Evolutionary conservation across 805 yeast species (phyloP).

Genomic region (Nakazawaea anatomiae): DNA sequence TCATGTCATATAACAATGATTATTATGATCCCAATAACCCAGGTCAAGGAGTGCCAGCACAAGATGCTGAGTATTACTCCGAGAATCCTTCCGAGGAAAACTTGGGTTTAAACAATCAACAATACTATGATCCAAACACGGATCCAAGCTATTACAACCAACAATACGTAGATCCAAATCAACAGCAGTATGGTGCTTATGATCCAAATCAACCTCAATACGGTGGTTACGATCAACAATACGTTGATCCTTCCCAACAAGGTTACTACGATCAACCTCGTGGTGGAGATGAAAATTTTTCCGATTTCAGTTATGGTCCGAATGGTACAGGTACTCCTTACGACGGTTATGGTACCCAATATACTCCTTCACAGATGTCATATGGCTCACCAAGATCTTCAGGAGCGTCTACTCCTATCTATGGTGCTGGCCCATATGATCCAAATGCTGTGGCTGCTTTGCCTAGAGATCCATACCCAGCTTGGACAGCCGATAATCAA

Average conservation of each 20-base stretch:
- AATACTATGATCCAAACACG: conserved; percentile 21
- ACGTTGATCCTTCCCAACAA: conserved; percentile 26
- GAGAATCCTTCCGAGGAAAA: not conserved
- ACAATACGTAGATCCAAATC: conserved; percentile 14
- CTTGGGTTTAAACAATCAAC: conserved; percentile 8
- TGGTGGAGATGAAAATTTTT: conserved; percentile 43
- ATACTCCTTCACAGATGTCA: conserved; percentile 83
- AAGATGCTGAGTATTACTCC: not conserved
- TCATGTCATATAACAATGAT: conserved; percentile 58
- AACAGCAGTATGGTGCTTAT: conserved; percentile 21
- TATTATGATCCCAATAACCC: conserved; percentile 37
- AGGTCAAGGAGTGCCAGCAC: conserved; percentile 5
- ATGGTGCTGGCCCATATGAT: conserved; percentile 47
- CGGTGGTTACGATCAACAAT: conserved; percentile 47
- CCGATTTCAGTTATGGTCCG: conserved; percentile 54
- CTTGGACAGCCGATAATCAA: conserved; percentile 97
- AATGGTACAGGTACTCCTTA: conserved; percentile 56
- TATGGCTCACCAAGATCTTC: conserved; percentile 83
- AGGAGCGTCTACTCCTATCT: conserved; percentile 92
- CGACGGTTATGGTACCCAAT: conserved; percentile 56
- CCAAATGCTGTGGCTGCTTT: conserved; percentile 50
- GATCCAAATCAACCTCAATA: conserved; percentile 18
- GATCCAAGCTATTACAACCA: conserved; percentile 16
- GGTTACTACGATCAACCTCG: conserved; percentile 51
- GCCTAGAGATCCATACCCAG: conserved; percentile 95